Evolutionary conservation across 345 rosid species (phyloP), one percentile per base, ranked within the genome.

Genomic region (Pistacia atlantica): DNA sequence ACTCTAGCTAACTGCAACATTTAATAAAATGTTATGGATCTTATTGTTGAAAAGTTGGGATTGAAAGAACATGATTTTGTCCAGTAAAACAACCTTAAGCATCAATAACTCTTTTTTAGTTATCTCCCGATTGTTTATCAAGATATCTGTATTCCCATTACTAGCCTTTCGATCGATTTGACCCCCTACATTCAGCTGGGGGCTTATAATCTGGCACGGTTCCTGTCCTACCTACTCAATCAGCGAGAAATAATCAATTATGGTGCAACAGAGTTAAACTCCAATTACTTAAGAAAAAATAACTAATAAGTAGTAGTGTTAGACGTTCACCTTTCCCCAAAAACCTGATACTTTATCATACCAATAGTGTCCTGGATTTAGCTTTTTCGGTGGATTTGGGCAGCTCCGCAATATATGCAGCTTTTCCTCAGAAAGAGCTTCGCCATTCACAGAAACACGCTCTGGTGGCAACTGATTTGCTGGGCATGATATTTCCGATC

Each of bases 271-370:
- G 54, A 67, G 64, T 31, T n/a, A 48, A 55, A 48, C 4, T 18
- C 18, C 4, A 51, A 61, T 66, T 60, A 62, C 25, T 17, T 13
- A 20, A 20, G 62, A 66, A 28, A 54, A 45, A 51, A 63, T 71
- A 8, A 65, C 17, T 28, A 66, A 77, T 46, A 58, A 25, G 18
- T 48, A 55, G 14, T 57, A 65, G 28, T 65, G 25, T 70, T 72
- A 42, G 73, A 64, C 66, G 54, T 74, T 83, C 82, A 95, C 99
- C 99, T 89, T 88, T 80, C 98, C 99, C 99, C 99, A 96, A 8
- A 84, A 88, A 68, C 99, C 98, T 77, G 92, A 82, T 16, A 77
- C 80, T 87, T 78, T 90, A 77, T 96, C 99, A 66, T 96, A 96
- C 98, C 99, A 92, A 87, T 93, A 93, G 75, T 0, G 0, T 51